A percentile compares a stretch with the other conserved stretches of the same genome.
These are phyloP conservation scores for Raffaelea ambrosiae DNA, from an alignment of 2,329 filamentous ascomycete genomes.

Conservation along the genomic window DNA sequence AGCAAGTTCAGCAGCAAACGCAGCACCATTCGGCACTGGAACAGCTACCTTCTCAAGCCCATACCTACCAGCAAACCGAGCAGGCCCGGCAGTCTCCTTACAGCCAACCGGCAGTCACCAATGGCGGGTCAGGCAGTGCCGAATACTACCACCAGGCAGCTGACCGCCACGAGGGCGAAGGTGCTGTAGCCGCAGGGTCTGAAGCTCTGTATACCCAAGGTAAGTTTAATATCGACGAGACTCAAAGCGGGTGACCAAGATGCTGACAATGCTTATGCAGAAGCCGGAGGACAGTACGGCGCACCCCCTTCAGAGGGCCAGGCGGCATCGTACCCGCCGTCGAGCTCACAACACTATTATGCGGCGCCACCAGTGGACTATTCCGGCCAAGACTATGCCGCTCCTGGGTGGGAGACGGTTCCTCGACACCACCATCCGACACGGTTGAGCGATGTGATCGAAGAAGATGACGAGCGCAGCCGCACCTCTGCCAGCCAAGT, in stretches of 20 bases:
- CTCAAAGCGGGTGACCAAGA: no score
- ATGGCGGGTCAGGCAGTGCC: no score
- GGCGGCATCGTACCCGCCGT: conserved; percentile 22
- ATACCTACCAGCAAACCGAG: conserved; percentile 1
- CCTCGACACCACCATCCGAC: conserved; percentile 82
- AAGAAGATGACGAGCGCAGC: conserved; percentile 76
- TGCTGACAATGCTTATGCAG: conserved; percentile 18
- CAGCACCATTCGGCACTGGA: conserved; percentile 13
- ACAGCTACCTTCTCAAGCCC: conserved; percentile 11
- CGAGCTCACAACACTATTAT: conserved; percentile 35
- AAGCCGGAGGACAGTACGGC: conserved; percentile 49
- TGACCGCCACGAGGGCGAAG: neutral
- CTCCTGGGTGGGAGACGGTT: conserved; percentile 61
- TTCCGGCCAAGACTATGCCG: conserved; percentile 55
- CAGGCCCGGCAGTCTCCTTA: no score
- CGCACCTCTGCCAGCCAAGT: conserved; percentile 62
- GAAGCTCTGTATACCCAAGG: no score
- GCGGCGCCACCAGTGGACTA: conserved; percentile 46
- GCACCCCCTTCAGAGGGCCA: conserved; percentile 33
- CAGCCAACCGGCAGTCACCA: no score
- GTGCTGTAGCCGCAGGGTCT: conserved; percentile 1
- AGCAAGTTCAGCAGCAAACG: neutral
- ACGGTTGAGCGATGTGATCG: conserved; percentile 77
- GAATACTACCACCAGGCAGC: no score
- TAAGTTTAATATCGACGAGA: neutral